A percentile compares a stretch with the other conserved stretches of the same genome.
Conservation (phyloP, 1,284 basidiomycete genomes). For the Sutorius eximius region DNA sequence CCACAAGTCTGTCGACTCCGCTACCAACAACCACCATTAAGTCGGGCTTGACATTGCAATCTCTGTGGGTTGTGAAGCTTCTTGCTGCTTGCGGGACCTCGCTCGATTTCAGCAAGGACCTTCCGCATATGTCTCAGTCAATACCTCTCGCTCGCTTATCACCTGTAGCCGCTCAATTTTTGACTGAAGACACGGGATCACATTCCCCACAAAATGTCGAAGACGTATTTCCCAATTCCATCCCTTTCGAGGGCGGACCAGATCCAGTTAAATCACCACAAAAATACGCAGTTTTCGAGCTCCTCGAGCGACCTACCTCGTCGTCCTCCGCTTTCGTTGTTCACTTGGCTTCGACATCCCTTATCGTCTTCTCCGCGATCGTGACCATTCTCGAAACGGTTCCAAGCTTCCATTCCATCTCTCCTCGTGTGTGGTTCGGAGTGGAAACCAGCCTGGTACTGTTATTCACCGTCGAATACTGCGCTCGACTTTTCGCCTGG, state of each 20-base stretch:
- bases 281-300: constrained; percentile 57
- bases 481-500: constrained; percentile 63
- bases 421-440: constrained; percentile 78
- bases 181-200: constrained; percentile 36
- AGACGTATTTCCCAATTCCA: constrained; percentile 38
- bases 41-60: neutral
- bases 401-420: constrained; percentile 73
- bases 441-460: constrained; percentile 76
- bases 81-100: neutral
- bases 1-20: neutral
- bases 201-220: constrained; percentile 36
- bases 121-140: constrained; percentile 28
- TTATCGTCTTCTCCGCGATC: constrained; percentile 71
- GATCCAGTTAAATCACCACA: constrained; percentile 50
- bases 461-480: constrained; percentile 81
- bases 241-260: constrained; percentile 38
- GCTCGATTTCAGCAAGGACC: neutral
- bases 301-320: constrained; percentile 70
- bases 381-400: constrained; percentile 86
- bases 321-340: constrained; percentile 65
- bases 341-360: constrained; percentile 59
- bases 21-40: neutral
- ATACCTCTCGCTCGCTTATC: constrained; percentile 31
- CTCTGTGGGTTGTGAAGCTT: neutral
- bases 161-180: constrained; percentile 33